These are phyloP conservation scores for Solanum corneliomulleri DNA, from an alignment of 257 asterid species.

Conservation along the genomic window DNA sequence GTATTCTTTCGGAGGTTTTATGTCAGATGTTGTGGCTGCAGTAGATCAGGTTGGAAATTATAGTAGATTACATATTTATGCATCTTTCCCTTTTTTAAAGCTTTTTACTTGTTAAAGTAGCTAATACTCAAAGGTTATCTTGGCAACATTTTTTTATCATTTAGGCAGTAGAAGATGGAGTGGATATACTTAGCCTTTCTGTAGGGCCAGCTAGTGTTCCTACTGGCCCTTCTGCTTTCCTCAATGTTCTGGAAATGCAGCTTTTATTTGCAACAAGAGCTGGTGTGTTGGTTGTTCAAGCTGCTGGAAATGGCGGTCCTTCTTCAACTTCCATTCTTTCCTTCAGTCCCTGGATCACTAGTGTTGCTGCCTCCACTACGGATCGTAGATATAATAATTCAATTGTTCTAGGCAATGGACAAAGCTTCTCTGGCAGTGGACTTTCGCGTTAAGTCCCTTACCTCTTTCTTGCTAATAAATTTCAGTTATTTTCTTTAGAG, in stretches of 20 bases:
- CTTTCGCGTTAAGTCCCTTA: conserved; percentile 38
- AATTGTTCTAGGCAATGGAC: conserved; percentile 39
- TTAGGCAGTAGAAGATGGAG: conserved; percentile 85
- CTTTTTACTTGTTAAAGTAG: neutral
- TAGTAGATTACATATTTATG: neutral
- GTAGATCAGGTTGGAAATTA: conserved; percentile 42
- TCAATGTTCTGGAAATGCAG: conserved; percentile 44
- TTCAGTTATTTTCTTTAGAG: neutral
- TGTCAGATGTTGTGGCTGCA: conserved; percentile 75
- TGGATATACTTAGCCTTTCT: conserved; percentile 58
- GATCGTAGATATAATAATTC: conserved; percentile 47
- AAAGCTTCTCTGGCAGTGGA: conserved; percentile 28
- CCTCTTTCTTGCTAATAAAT: neutral
- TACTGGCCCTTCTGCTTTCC: conserved; percentile 41
- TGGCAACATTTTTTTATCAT: neutral
- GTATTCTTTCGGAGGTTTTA: conserved; percentile 53
- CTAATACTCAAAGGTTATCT: neutral
- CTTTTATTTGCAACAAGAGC: conserved; percentile 56
- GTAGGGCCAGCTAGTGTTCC: conserved; percentile 57
- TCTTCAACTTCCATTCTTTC: conserved; percentile 45
- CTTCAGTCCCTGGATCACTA: conserved; percentile 65
- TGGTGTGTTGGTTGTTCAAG: conserved; percentile 62
- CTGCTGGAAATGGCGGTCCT: conserved; percentile 68
- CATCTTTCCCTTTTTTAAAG: neutral
- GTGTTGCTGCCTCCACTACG: conserved; percentile 54